Evolutionary conservation across 768 basidiomycete species (phyloP).

Genomic region (Lactifluus pinguis): DNA sequence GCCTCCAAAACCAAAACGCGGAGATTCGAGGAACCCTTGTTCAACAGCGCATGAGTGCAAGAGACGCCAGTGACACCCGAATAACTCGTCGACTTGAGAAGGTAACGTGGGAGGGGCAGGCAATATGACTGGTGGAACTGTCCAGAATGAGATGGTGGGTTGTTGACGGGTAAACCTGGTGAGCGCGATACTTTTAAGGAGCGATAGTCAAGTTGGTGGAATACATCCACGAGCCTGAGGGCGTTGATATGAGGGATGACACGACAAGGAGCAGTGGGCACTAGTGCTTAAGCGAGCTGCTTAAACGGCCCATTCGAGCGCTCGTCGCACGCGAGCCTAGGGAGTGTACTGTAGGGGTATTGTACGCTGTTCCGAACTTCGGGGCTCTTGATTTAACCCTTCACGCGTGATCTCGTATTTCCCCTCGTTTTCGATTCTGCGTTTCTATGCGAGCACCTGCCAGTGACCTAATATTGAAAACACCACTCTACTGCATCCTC

Average conservation of each 20-base stretch:
- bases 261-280: too few species aligned
- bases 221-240: not conserved
- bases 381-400: too few species aligned
- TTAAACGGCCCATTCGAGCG: too few species aligned
- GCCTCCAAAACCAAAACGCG: constrained; percentile 76
- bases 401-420: too few species aligned
- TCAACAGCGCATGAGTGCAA: constrained; percentile 46
- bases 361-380: too few species aligned
- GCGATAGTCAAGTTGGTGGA: constrained; percentile 3
- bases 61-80: constrained; percentile 70
- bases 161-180: constrained; percentile 49
- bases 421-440: too few species aligned
- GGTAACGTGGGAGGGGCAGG: constrained; percentile 31
- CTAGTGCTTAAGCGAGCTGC: too few species aligned
- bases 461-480: too few species aligned
- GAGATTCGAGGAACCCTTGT: constrained; percentile 22
- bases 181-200: constrained; percentile 22
- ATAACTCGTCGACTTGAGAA: constrained; percentile 51
- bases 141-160: constrained; percentile 58
- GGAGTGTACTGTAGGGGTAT: too few species aligned
- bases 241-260: constrained; percentile 4
- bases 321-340: too few species aligned
- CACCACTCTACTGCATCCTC: too few species aligned
- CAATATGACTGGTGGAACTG: constrained; percentile 41
- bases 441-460: too few species aligned